Percentiles rank a stretch among this genome's conserved stretches.
phyloP scores from a whole-genome alignment of 208 protist genomes.

The Leishmania braziliensis region DNA sequence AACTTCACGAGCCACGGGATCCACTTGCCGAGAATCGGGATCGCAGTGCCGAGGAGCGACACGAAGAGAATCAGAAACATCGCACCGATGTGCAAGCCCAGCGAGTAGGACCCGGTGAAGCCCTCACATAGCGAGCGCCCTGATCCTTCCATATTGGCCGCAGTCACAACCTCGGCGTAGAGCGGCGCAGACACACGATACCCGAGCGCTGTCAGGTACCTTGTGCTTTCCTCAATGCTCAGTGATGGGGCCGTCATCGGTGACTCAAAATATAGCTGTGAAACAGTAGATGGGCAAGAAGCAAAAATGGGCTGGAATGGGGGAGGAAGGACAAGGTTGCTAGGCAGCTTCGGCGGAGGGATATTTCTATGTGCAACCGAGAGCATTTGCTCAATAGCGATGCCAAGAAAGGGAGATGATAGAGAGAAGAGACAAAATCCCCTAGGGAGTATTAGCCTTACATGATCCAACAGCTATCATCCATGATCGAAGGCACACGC shows the following conservation, averaged over 20 bases:
- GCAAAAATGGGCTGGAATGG: neutral
- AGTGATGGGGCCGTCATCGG: no score
- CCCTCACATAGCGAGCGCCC: conserved; percentile 38
- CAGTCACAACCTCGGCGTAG: neutral
- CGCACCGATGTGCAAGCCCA: conserved; percentile 44
- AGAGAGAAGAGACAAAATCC: no score
- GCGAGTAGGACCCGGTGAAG: conserved; percentile 37
- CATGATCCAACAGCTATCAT: no score
- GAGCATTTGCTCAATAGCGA: no score
- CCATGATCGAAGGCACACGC: no score
- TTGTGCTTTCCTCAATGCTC: neutral
- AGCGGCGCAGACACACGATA: conserved; percentile 7
- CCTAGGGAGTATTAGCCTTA: no score
- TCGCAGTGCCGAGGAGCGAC: conserved; percentile 42
- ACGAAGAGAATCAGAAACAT: conserved; percentile 54
- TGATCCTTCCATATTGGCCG: neutral
- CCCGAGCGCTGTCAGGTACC: conserved; percentile 13
- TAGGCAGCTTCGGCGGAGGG: neutral
- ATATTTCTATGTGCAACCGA: no score
- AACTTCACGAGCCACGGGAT: conserved; percentile 38
- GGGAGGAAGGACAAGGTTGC: neutral
- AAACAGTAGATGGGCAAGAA: neutral
- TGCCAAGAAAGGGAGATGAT: no score
- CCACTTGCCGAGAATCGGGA: conserved; percentile 57
- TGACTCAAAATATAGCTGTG: no score